Conservation (phyloP, 805 yeast genomes). For the Ogataea ramenticola region DNA sequence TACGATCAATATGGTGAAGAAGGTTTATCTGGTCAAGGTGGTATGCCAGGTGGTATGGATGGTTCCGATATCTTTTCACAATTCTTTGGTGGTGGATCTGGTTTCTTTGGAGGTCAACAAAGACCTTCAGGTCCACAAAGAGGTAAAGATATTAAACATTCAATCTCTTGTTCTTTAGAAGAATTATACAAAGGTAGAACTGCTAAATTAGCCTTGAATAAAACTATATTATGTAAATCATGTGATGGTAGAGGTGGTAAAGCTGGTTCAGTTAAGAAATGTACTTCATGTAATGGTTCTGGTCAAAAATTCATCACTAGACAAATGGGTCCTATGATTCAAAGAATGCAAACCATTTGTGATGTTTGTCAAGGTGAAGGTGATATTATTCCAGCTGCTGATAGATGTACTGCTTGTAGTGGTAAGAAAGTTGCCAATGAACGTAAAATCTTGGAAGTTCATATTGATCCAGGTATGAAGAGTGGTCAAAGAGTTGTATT, state of each 20-base stretch:
- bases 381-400: slow-evolving; percentile 77
- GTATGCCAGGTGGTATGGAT: slow-evolving; percentile 49
- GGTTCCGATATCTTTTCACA: slow-evolving; percentile 50
- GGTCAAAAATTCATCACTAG: slow-evolving; percentile 90
- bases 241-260: slow-evolving; percentile 98
- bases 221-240: slow-evolving; percentile 77
- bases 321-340: slow-evolving; percentile 99
- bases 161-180: slow-evolving; percentile 78
- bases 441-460: slow-evolving; percentile 89
- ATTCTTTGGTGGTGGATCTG: slow-evolving; percentile 60
- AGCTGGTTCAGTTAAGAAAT: slow-evolving; percentile 79
- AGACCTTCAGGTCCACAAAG: slow-evolving; percentile 78
- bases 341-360: slow-evolving; percentile 94
- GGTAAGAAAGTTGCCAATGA: slow-evolving; percentile 86
- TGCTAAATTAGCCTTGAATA: slow-evolving; percentile 88
- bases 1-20: slow-evolving; percentile 92
- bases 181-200: slow-evolving; percentile 92
- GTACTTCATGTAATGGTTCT: slow-evolving; percentile 82
- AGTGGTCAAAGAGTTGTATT: slow-evolving; percentile 88
- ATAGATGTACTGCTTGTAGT: slow-evolving; percentile 77
- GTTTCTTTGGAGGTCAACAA: slow-evolving; percentile 51
- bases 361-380: slow-evolving; percentile 90
- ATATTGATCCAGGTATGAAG: slow-evolving; percentile 94
- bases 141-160: slow-evolving; percentile 89
- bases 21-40: slow-evolving; percentile 78